Evolutionary conservation across 345 rosid species (phyloP).

Genomic region (Excoecaria cochinchinensis): DNA sequence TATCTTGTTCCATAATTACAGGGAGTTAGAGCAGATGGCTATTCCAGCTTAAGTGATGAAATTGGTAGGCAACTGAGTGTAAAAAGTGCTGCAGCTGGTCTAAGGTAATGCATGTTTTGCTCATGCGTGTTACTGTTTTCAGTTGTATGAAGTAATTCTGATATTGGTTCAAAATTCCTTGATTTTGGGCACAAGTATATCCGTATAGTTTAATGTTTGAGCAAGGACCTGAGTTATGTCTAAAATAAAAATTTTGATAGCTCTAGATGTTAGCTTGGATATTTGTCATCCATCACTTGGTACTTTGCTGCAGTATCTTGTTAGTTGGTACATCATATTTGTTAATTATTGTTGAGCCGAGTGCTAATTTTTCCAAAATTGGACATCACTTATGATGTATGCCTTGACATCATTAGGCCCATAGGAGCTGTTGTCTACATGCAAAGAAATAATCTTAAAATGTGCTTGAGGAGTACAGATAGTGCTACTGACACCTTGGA

Average conservation of each 20-base stretch:
- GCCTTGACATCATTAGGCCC: constrained; percentile 50
- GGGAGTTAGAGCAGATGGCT: constrained; percentile 82
- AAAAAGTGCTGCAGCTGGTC: constrained; percentile 69
- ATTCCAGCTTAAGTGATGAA: constrained; percentile 59
- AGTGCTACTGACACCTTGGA: constrained; percentile 56
- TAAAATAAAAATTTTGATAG: no score
- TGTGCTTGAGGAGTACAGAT: constrained; percentile 79
- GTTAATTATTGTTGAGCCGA: background rate
- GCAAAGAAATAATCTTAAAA: constrained; percentile 77
- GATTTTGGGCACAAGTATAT: background rate
- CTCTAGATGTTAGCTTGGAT: background rate
- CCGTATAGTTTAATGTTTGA: background rate
- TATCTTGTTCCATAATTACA: constrained; percentile 21
- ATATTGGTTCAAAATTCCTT: background rate
- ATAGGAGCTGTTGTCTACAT: constrained; percentile 74
- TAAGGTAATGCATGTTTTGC: constrained; percentile 48
- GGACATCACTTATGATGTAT: constrained; percentile 1
- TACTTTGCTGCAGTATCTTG: background rate
- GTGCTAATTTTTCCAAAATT: background rate
- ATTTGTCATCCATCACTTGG: no score
- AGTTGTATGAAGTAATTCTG: background rate
- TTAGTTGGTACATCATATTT: background rate
- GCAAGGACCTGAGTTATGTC: background rate
- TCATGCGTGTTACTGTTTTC: background rate
- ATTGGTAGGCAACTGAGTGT: constrained; percentile 75